These are phyloP conservation scores for Sphagnurus paluster DNA, from an alignment of 1,284 basidiomycete species.

Conservation along the genomic window DNA sequence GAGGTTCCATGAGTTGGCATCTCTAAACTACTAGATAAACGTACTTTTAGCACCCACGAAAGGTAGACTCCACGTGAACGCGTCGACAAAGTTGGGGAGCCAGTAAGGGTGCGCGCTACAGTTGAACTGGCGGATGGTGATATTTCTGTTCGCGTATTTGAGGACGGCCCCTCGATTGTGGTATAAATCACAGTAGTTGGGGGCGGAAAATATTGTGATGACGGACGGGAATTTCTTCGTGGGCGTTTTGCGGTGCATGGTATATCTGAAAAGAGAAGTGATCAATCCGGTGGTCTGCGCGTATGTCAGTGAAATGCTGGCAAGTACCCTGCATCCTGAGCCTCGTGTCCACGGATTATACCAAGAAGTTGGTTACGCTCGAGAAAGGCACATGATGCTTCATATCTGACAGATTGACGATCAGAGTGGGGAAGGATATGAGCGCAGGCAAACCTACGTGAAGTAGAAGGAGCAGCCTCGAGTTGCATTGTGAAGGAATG, in stretches of 20 bases:
- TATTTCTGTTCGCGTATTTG: slow-evolving; percentile 98
- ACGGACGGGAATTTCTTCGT: slow-evolving; percentile 92
- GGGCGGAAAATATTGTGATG: slow-evolving; percentile 96
- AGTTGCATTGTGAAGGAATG: slow-evolving; percentile 87
- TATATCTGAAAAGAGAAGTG: slow-evolving; percentile 56
- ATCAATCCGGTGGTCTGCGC: background rate
- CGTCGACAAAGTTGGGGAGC: slow-evolving; percentile 99
- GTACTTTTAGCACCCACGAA: slow-evolving; percentile 97
- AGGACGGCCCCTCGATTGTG: slow-evolving; percentile 96
- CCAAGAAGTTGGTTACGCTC: slow-evolving; percentile 91
- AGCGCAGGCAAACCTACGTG: slow-evolving; percentile 47
- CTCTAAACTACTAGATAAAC: slow-evolving; percentile 49
- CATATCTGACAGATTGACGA: slow-evolving; percentile 58
- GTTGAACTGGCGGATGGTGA: slow-evolving; percentile 97
- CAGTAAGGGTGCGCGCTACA: slow-evolving; percentile 89
- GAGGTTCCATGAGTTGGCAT: background rate
- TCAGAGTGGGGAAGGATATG: background rate
- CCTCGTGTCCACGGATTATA: slow-evolving; percentile 96
- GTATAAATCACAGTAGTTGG: slow-evolving; percentile 96
- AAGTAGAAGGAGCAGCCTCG: slow-evolving; percentile 95
- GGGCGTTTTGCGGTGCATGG: slow-evolving; percentile 93
- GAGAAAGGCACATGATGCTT: slow-evolving; percentile 92
- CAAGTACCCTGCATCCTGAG: slow-evolving; percentile 91
- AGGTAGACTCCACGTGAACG: slow-evolving; percentile 98
- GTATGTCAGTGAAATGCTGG: background rate